Evolutionary conservation across 345 rosid genomes (phyloP), one percentile per base, ranked within the genome.

Genomic region (Linum tenue): DNA sequence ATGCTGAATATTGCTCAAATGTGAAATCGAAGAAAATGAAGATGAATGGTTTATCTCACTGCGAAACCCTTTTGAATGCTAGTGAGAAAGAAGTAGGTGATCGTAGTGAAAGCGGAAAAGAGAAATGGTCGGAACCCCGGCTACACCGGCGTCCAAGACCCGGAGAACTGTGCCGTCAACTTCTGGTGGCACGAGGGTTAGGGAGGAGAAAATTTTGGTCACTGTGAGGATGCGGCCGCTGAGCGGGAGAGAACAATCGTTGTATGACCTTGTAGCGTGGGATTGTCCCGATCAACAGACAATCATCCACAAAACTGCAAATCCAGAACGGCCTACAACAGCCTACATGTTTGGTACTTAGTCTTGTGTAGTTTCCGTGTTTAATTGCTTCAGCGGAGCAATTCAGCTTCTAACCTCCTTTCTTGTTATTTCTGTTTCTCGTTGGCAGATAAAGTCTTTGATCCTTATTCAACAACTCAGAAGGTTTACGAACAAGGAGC

Each of bases 181-280:
- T 50, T 22, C 31, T 22, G 31, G 31, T 22, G 31, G 31, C 31
- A 22, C 31, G 31, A 22, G 31, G 31, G 31, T 22, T 22, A 77
- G 82, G 3, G 98, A 92, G 76, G 98, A 90, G 82, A 92, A 86
- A 77, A 92, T 92, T 67, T 68, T 85, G 64, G 98, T 92, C 12
- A 90, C 97, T 0, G 94, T 90, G 16, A 75, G 97, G 65, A 70
- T 92, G 60, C 82, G 98, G 81, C 97, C 97, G 7, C 69, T 92
- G 66, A 90, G 76, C 76, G 73, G 87, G 73, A 85, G 81, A 76
- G 98, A 92, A 70, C 98, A 83, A 65, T 87, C 96, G 6, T 63
- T 86, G 74, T 92, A 89, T 64, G 97, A 89, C 73, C 97, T 92
- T 68, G 74, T 92, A 50, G 95, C 98, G 8, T 92, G 97, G 98